Base-by-base conservation (phyloP, 768 basidiomycete genomes). In the Pleurotus platypus region DNA sequence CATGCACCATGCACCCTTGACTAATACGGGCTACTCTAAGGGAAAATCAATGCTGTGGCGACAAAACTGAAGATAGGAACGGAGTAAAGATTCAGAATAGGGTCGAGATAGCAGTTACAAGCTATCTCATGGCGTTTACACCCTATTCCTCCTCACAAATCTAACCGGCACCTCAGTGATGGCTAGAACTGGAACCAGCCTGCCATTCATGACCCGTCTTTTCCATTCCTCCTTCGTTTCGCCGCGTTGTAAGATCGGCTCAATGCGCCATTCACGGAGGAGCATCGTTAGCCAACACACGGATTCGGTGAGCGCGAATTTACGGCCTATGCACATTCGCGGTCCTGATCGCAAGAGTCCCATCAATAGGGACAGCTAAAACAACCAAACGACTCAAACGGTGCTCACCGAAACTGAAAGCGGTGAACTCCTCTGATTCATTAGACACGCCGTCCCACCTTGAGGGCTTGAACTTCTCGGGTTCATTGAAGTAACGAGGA, bases 291-390 rank as follows among this genome's bases (percentile, higher is more conserved):
- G 68, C 64, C 80, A 74, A 50, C 71, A 72, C 13, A 79, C 70
- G 0, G 72, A 71, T 60, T 82, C 78, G 0, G 68, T 72, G 0
- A 69, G 66, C 5, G 81, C 75, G 57, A 82, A 81, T 51, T 70
- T 72, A 9, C 73, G 64, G 13, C 80, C 79, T 18, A 79, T 64
- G 55, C 80, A 81, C 13, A 68, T 66, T 3, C 77, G 70, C 18
- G 76, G 76, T 27, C 77, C 75, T 70, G 54, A 4, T 39, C 39
- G 27, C 38, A 26, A 24, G 9, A 40, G 16, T 16, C 11, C 7
- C 15, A 11, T 26, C 9, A 47, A n/a, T 18, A 13, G 20, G 20
- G 20, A 20, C 20, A 20, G 20, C n/a, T 20, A 20, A 20, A 20
- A 20, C 20, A 20, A 20, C 20, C 20, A 20, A 20, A 20, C 20